These are phyloP conservation scores for Botrytis hyacinthi DNA, from an alignment of 2,329 filamentous ascomycete genomes.

Conservation along the genomic window DNA sequence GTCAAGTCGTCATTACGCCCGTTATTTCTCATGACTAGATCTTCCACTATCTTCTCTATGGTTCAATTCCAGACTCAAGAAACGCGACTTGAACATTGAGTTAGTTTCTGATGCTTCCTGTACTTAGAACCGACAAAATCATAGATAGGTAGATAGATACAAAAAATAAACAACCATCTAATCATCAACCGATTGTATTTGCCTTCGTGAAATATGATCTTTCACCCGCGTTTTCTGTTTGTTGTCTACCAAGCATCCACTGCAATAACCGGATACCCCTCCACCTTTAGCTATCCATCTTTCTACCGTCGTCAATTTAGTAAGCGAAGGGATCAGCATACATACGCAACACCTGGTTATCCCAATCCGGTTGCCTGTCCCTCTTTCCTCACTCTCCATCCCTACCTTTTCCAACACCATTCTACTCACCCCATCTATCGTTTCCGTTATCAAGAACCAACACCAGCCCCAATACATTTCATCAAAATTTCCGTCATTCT, in stretches of 20 bases:
- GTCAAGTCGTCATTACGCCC: background rate
- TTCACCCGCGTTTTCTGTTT: background rate
- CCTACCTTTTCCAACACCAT: fast-evolving
- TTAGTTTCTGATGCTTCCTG: background rate
- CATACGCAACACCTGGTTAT: too few relatives aligned
- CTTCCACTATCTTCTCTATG: background rate
- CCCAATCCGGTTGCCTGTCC: too few relatives aligned
- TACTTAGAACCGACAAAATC: background rate
- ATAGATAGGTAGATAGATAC: background rate
- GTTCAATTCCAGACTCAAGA: background rate
- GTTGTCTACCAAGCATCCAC: background rate
- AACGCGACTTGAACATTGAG: background rate
- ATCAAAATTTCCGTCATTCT: too few relatives aligned
- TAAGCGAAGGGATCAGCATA: fast-evolving
- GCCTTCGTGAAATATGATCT: background rate
- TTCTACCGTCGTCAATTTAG: background rate
- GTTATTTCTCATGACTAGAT: background rate
- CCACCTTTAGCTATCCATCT: fast-evolving
- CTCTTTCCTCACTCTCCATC: background rate
- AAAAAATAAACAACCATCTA: background rate
- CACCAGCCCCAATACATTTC: too few relatives aligned
- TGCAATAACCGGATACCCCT: background rate
- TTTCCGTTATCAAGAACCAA: too few relatives aligned
- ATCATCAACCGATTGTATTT: background rate
- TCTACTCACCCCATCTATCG: too few relatives aligned